Conservation (phyloP, 2,329 filamentous ascomycete genomes). For the Trichophyton equinum region DNA sequence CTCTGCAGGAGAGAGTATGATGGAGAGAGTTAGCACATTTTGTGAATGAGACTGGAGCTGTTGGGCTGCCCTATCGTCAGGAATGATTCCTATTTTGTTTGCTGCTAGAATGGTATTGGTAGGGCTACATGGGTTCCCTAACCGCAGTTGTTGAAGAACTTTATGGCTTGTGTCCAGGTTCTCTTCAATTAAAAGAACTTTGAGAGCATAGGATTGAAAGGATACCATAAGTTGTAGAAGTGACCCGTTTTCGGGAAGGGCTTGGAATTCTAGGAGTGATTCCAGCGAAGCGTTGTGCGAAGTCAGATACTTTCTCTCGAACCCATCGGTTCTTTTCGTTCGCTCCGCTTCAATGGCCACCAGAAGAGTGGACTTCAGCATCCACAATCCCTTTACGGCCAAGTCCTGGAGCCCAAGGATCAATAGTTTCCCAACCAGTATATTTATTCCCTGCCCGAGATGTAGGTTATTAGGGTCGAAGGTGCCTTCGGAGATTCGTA, state of each 20-base stretch:
- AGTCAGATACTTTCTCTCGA: neutral
- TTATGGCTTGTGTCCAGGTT: slow-evolving; percentile 24
- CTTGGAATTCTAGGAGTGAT: slow-evolving; percentile 14
- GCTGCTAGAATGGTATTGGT: slow-evolving; percentile 29
- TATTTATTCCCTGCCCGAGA: slow-evolving; percentile 32
- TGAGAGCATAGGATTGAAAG: slow-evolving; percentile 31
- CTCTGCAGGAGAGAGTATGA: slow-evolving; percentile 12
- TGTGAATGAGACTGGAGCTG: slow-evolving; percentile 36
- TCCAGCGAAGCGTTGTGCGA: slow-evolving; percentile 13
- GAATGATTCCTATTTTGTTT: slow-evolving; percentile 24
- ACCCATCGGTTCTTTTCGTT: neutral
- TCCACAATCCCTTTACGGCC: slow-evolving; percentile 30
- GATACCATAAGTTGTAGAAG: slow-evolving; percentile 12
- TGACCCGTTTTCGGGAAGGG: slow-evolving; percentile 2
- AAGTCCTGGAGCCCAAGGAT: slow-evolving; percentile 30
- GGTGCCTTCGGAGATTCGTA: slow-evolving; percentile 22
- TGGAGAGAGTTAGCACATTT: slow-evolving; percentile 25
- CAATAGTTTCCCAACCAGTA: slow-evolving; percentile 31
- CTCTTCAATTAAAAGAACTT: slow-evolving; percentile 25
- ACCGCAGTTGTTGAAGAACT: slow-evolving; percentile 20
- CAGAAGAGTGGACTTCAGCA: slow-evolving; percentile 27
- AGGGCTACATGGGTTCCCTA: slow-evolving; percentile 28
- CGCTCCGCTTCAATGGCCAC: slow-evolving; percentile 18
- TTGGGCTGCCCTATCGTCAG: slow-evolving; percentile 29
- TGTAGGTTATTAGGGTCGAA: slow-evolving; percentile 21